Evolutionary conservation across 768 basidiomycete genomes (phyloP), one percentile per base, ranked within the genome.

Genomic region (Leccinum rimulosum): DNA sequence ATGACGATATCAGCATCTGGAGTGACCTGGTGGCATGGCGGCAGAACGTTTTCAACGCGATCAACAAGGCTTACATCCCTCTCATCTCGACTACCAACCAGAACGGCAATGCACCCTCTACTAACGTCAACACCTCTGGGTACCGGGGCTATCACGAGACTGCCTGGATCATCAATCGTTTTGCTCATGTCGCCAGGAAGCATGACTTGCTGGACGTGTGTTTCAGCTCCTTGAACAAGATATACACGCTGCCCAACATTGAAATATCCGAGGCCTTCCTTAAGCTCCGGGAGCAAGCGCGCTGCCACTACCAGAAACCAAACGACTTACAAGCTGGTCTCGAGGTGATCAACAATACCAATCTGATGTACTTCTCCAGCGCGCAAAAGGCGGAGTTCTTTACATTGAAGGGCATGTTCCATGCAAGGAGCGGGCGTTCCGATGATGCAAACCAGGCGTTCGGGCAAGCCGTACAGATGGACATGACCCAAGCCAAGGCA

Each of bases 211-310:
- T 95, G 49, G 97, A 99, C 51, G 97, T 97, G 43, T 98, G 97
- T 78, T 93, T 93, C 76, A 91, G 83, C 6, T 91, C 91, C 2
- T 80, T 99, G 68, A 95, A 90, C 73, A 98, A 95, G 76, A 99
- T 99, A 64, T 99, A 99, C 74, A 95, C 94, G 0, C 80, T 99
- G 19, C 97, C 97, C 22, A 99, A 99, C 71, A 99, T 99, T 74
- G 97, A 99, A 76, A 99, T 99, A 61, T 96, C 97, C 3, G 97
- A 99, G 72, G 97, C 97, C 1, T 99, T 99, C 80, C 80, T 99
- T 58, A 99, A 99, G 74, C 84, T 99, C 31, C 87, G 97, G 51
- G 97, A 99, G 73, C 97, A 99, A 74, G 97, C 97, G 6, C 89
- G 95, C 36, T 98, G 96, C 67, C 95, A 97, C 77, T 98, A 96